Base-by-base conservation (phyloP, 2,329 filamentous ascomycete genomes). In the Anthostomella pinea region DNA sequence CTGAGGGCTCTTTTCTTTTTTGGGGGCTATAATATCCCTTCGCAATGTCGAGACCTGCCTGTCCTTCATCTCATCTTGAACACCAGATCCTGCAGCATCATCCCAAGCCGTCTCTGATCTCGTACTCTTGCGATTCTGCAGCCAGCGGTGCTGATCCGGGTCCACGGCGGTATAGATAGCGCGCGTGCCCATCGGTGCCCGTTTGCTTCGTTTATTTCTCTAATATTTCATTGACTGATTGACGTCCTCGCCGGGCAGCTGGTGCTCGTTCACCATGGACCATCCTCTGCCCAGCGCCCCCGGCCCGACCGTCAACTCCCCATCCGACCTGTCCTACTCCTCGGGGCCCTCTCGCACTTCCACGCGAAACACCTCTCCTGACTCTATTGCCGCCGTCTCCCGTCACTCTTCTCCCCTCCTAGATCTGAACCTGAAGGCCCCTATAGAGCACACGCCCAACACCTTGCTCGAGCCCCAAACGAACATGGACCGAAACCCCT, bases 271-370 rank as follows among this genome's bases (percentile, higher is more conserved):
- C 54, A 47, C 42, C 32, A 60, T 60, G 56, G 55, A 50, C 33
- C 35, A 40, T 27, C 38, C 46, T 37, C 33, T 44, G 19, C 40
- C 37, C 38, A 33, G 38, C 46, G 41, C 40, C 30, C 43, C 46
- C 40, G 42, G 39, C 24, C 39, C 43, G 47, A 39, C 41, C 27
- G 28, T 46, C 27, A 45, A 49, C 33, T 55, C 51, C 26, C 50
- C 52, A 23, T 56, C 55, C 34, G 45, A 51, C 26, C 20, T 53
- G 41, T 60, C 56, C 45, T 54, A 50, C 40, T 58, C 49, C n/a
- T 54, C 55, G 30, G 48, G 40, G 11, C 36, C 45, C 18, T 59
- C 56, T 43, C 45, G 27, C 26, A 38, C 45, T 32, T 57, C 57
- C 14, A 57, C 48, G 26, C 50, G 50, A 39, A 47, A 46, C 35